Base-by-base conservation (phyloP, 2,329 filamentous ascomycete genomes). In the Aspergillus sp. region DNA sequence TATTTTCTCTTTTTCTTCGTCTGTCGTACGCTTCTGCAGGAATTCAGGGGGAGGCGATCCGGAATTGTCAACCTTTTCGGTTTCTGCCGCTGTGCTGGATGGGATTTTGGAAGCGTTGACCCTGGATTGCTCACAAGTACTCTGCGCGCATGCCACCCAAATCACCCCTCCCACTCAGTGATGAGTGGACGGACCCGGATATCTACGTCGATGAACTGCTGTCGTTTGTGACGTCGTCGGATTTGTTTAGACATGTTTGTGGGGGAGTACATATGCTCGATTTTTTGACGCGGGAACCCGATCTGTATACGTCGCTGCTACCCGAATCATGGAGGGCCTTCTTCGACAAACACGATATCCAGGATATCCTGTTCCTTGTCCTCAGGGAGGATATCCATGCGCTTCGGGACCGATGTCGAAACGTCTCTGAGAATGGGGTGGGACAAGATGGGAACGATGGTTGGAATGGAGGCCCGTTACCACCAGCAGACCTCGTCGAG, bases 221-320 rank as follows among this genome's bases (percentile, higher is more conserved):
- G 28, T 64, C 80, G 19, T 95, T 97, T 59, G 79, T 83, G 1
- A 82, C 82, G 4, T 82, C 81, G 2, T 86, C 85, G 41, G 79
- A 83, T 45, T 74, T 88, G 1, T 89, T 96, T 57, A 85, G 88
- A 54, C 88, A 87, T 28, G 76, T 98, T n/a, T 95, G 89, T 62
- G 93, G 93, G 45, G 90, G 91, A n/a, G 87, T 97, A 1, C 93
- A 98, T 63, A 90, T 98, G 52, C 77, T 97, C 47, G 93, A 98
- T 65, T 97, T 98, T 69, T 88, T 96, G 70, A 96, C 89, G 2
- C 80, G 81, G 38, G 80, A 88, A 42, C 87, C 88, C 4, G 85
- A 88, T 52, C 76, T 96, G 0, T 98, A 95, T 64, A 80, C 85
- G 44, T 75, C 78, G 1, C 78, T 91, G 1, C 68, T 98, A 1